Conservation (phyloP, 1,139 yeast species). For the Wickerhamomyces sp. region DNA sequence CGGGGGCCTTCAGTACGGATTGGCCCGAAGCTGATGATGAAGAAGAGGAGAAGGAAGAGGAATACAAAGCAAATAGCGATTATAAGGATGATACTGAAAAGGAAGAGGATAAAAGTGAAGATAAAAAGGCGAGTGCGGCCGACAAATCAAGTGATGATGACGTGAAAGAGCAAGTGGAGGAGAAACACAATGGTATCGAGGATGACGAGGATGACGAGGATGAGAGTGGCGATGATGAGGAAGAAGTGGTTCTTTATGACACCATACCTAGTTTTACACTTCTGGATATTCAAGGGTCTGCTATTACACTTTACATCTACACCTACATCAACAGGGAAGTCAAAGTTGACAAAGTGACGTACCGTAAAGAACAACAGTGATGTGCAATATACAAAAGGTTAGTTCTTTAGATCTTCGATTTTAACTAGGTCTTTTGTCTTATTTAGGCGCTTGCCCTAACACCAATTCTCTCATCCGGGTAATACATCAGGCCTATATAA, state of each 20-base stretch:
- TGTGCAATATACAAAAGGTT: neutral
- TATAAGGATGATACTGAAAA: slow-evolving; percentile 29
- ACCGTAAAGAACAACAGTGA: slow-evolving; percentile 49
- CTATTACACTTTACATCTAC: slow-evolving; percentile 81
- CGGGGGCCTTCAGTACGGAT: slow-evolving; percentile 75
- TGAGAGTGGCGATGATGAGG: slow-evolving; percentile 16
- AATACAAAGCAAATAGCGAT: slow-evolving; percentile 1
- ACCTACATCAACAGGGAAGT: slow-evolving; percentile 77
- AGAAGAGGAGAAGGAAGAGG: slow-evolving; percentile 6
- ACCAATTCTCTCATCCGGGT: no score
- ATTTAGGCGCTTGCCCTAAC: no score
- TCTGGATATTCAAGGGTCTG: slow-evolving; percentile 72
- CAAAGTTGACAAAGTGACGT: slow-evolving; percentile 85
- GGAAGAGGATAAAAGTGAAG: slow-evolving; percentile 12
- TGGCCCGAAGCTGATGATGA: slow-evolving; percentile 38
- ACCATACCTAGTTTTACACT: slow-evolving; percentile 86
- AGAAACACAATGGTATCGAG: slow-evolving; percentile 16
- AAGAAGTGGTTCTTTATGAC: slow-evolving; percentile 24
- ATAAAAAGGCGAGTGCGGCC: slow-evolving; percentile 15
- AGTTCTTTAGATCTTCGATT: neutral
- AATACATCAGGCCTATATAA: no score
- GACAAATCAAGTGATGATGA: slow-evolving; percentile 11
- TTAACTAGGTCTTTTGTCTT: no score
- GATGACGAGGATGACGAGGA: slow-evolving; percentile 22
- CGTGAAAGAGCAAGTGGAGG: slow-evolving; percentile 22